Base-by-base conservation (phyloP, 805 yeast genomes). In the Ogataea pignaliae region DNA sequence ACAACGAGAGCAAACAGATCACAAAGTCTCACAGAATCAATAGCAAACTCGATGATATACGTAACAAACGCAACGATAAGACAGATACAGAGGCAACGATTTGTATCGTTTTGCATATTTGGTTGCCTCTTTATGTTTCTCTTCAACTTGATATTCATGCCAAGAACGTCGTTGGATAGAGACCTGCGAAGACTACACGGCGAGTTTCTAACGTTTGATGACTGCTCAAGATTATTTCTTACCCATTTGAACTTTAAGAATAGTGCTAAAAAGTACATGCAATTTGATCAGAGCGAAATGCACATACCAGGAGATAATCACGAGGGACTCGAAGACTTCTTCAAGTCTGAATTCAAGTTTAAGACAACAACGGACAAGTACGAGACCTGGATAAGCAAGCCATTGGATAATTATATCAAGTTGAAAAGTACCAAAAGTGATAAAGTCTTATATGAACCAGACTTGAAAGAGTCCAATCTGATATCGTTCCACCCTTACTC, bases 181-280 rank as follows among this genome's bases (percentile, higher is more conserved):
- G 97, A 90, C 62, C 78, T 85, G 55, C 74, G 91, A 54, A 67
- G 96, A 40, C 61, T 87, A 51, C 87, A 88, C 63, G 81, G 83
- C 29, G 73, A 80, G 31, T 74, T 69, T 42, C 59, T 87, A 39
- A 82, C 95, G 2, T 73, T 72, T 43, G 73, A 79, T 10, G 97
- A 89, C 50, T 72, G 85, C 29, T 81, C 85, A 52, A 70, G 96
- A 30, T 61, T 78, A 15, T 81, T 74, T 51, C 44, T 61, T 33
- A 57, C 60, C 15, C 62, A 59, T 41, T 48, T 62, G 29, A 51
- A 48, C 36, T 53, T 50, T 43, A 57, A 49, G 17, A 57, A 54
- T 41, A 51, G 55, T 32, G 54, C 49, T 10, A 39, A 43, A 21
- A 39, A 46, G 12, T 58, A 52, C 41, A 43, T 61, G 39, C 44